These are phyloP conservation scores for Microbotryomycetes sp. DNA, from an alignment of 1,284 basidiomycete species.

Conservation along the genomic window DNA sequence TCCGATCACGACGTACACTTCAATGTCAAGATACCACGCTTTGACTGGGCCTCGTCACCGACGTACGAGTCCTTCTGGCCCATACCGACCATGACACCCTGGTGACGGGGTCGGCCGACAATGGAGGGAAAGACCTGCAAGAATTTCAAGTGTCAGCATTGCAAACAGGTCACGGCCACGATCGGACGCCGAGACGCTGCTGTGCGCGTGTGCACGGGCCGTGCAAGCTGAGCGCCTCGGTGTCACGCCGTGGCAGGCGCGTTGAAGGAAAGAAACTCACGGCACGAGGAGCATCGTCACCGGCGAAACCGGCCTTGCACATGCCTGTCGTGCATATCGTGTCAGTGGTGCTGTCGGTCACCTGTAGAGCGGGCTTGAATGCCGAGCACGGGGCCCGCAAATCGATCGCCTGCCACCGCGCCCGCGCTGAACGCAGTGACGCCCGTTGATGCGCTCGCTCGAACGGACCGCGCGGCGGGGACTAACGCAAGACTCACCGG, in stretches of 20 bases:
- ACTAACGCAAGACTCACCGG: slow-evolving; percentile 2
- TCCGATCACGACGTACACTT: slow-evolving; percentile 46
- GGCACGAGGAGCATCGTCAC: slow-evolving; percentile 68
- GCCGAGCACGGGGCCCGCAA: no score
- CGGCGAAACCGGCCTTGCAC: slow-evolving; percentile 84
- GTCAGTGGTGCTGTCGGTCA: background rate
- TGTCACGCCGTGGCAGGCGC: no score
- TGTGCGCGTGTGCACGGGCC: background rate
- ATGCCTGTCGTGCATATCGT: slow-evolving; percentile 49
- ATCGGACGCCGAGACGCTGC: background rate
- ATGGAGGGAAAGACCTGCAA: slow-evolving; percentile 57
- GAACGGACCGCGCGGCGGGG: no score
- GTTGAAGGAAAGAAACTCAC: no score
- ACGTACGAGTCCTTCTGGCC: slow-evolving; percentile 79
- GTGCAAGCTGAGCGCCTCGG: background rate
- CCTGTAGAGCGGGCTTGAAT: no score
- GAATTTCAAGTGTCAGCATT: background rate
- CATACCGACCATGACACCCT: slow-evolving; percentile 74
- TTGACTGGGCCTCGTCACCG: slow-evolving; percentile 87
- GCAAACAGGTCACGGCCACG: background rate
- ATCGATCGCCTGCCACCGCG: background rate
- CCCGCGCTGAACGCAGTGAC: background rate
- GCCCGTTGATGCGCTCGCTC: background rate
- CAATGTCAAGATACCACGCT: slow-evolving; percentile 89
- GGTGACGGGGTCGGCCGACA: slow-evolving; percentile 84